Evolutionary conservation across 2,329 filamentous ascomycete genomes (phyloP), one percentile per base, ranked within the genome.

Genomic region (Orbilia oligospora): DNA sequence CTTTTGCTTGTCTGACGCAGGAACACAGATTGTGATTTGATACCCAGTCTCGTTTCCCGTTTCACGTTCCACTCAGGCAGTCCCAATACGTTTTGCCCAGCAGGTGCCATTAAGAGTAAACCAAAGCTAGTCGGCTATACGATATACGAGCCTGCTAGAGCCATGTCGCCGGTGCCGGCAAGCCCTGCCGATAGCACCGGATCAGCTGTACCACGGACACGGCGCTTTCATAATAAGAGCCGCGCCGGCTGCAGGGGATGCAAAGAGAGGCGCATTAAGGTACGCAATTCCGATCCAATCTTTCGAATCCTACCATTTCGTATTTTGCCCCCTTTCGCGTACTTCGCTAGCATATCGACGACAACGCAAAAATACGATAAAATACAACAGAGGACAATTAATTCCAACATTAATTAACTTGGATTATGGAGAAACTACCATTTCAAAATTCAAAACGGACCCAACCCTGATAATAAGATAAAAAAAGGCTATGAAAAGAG

Each of bases 161-260:
- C 30, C 18, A 72, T 72, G 69, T 44, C 38, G 27, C 58, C 48
- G 33, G 49, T 38, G 27, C 58, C 48, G 33, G 49, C 33, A 24
- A 44, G 44, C 49, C 61, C 49, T 24, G 61, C 70, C n/a, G 58
- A 30, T 22, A 73, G 46, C 24, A 58, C 49, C 49, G 36, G 36
- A 36, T 46, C 36, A 20, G 27, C 49, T 20, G 36, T 61, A 44
- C 56, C 56, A 16, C 58, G 67, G 41, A 67, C 73, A 4, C 73
- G 73, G 20, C 73, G 73, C 10, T 77, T 77, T 61, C 73, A 77
- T 24, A 77, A 77, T 38, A 77, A 77, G 67, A 77, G 73, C 63
- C 73, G 73, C 51, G 36, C 41, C 16, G 73, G 73, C 33, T 77
- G 73, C 67, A 77, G 49, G 49, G 67, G 67, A 20, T 77, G 73